Evolutionary conservation across 768 basidiomycete species (phyloP), one percentile per base, ranked within the genome.

Genomic region (Trametes villosa): DNA sequence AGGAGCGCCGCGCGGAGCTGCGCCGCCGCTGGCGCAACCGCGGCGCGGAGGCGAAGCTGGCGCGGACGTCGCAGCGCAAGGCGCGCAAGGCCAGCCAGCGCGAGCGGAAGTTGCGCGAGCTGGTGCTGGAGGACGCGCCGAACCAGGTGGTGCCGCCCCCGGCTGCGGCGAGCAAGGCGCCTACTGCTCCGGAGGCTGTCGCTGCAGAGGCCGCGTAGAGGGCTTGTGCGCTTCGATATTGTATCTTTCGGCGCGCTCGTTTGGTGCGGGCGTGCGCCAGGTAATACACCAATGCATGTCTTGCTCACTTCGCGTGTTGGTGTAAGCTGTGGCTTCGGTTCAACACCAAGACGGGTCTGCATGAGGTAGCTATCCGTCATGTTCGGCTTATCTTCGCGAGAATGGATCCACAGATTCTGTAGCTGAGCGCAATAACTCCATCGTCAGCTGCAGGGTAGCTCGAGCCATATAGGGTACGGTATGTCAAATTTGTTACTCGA

Each of bases 1-100:
- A 82, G 50, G 81, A 88, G 63, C 76, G 81, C 60, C 83, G 83
- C 63, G 83, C 80, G 50, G 81, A 84, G 71, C 79, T 82, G 75
- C 87, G 86, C 77, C 81, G 80, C 64, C 82, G 81, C 46, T 80
- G 79, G 80, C 69, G 81, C 50, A 76, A 72, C 53, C 69, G 73
- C 20, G 74, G 75, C n/a, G 68, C 50, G 12, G 71, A 74, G 66
- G 70, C 66, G 46, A 61, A 59, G 44, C 26, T 68, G 58, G 29
- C 53, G 57, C 57, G 67, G 53, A 71, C 60, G 52, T 65, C 60
- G 55, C 70, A 67, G 63, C 46, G 46, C 46, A 31, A 48, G 46
- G 46, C 13, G 13, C 46, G 46, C 46, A 45, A 45, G 44, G 44
- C 44, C 22, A 22, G 22, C 22, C n/a, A 26, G 22, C 60, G 64